phyloP scores from a whole-genome alignment of 164 flowering plant species.

The Protea cynaroides region DNA sequence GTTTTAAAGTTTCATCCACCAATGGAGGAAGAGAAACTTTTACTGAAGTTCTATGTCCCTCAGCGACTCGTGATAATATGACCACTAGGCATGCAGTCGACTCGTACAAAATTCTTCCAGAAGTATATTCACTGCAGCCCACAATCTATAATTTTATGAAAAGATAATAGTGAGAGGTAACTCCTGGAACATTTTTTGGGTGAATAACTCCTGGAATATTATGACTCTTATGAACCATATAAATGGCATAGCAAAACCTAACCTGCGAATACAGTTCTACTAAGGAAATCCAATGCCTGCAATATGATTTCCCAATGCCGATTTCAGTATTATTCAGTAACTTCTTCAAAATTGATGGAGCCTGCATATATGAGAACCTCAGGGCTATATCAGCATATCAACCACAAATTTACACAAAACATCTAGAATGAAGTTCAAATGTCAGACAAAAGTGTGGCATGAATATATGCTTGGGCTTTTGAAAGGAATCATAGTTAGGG shows the following conservation, averaged over 20 bases:
- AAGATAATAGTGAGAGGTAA: slow-evolving; percentile 9
- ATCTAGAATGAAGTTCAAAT: neutral
- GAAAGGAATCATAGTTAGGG: neutral
- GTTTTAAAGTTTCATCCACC: slow-evolving; percentile 34
- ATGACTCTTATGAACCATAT: neutral
- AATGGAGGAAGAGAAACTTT: slow-evolving; percentile 24
- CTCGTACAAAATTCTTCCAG: slow-evolving; percentile 63
- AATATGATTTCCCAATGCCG: slow-evolving; percentile 38
- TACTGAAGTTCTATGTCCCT: slow-evolving; percentile 42
- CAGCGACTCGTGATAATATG: slow-evolving; percentile 48
- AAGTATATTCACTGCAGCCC: slow-evolving; percentile 41
- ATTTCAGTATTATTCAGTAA: slow-evolving; percentile 49
- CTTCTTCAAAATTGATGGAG: slow-evolving; percentile 53
- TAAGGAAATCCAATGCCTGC: slow-evolving; percentile 66
- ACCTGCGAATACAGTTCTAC: slow-evolving; percentile 73
- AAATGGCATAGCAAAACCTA: slow-evolving; percentile 5
- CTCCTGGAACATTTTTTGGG: no score
- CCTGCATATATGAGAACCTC: slow-evolving; percentile 38
- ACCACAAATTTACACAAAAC: slow-evolving; percentile 2
- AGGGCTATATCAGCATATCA: neutral
- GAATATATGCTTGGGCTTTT: no score
- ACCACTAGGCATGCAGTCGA: slow-evolving; percentile 61
- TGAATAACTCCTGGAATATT: neutral
- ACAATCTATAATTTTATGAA: slow-evolving; percentile 44
- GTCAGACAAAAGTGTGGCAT: no score